Conservation (phyloP, 2,329 filamentous ascomycete genomes). For the Podosphaera fusca region DNA sequence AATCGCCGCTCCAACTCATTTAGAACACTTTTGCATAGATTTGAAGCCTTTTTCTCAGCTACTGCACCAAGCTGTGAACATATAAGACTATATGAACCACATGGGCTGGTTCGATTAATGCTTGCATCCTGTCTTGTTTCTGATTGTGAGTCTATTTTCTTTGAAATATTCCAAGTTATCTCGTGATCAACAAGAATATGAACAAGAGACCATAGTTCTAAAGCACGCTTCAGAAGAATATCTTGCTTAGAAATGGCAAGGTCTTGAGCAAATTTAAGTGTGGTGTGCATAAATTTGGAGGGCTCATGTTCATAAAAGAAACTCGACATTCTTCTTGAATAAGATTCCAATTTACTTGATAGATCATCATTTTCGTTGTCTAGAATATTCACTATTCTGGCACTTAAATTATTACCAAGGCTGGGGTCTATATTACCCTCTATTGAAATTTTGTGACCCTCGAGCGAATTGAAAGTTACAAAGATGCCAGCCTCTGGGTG, state of each 20-base stretch:
- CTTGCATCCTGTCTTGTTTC: constrained; percentile 7
- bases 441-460: constrained; percentile 7
- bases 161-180: constrained; percentile 28
- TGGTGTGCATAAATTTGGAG: constrained; percentile 34
- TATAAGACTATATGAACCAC: constrained; percentile 28
- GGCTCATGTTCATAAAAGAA: constrained; percentile 35
- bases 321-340: constrained; percentile 33
- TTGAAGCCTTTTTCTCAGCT: constrained; percentile 37
- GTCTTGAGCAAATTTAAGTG: constrained; percentile 26
- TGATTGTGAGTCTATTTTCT: constrained; percentile 5
- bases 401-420: constrained; percentile 14
- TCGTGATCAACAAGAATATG: constrained; percentile 39
- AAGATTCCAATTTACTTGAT: constrained; percentile 32
- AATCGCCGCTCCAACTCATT: constrained; percentile 36
- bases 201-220: constrained; percentile 41
- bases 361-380: constrained; percentile 38
- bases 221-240: constrained; percentile 30
- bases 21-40: constrained; percentile 32
- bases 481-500: constrained; percentile 25
- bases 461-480: constrained; percentile 13
- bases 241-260: constrained; percentile 26
- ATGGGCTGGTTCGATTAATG: constrained; percentile 7
- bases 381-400: constrained; percentile 26
- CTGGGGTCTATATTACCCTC: constrained; percentile 18
- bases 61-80: constrained; percentile 41